Base-by-base conservation (phyloP, 2,329 filamentous ascomycete species). In the Aspergillus niger region DNA sequence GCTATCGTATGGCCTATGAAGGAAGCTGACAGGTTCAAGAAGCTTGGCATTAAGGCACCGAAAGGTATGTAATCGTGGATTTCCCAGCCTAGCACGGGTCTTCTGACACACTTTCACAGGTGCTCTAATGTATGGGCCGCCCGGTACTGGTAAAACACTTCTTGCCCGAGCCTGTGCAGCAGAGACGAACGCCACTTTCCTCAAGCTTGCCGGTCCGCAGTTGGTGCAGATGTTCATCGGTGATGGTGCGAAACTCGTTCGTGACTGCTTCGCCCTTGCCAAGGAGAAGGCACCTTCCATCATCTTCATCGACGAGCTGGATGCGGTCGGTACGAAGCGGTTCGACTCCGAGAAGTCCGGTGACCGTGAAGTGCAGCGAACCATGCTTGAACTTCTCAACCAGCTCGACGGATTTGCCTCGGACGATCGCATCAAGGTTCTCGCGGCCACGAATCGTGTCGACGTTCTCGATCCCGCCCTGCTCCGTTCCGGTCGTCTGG, bases 1-100 rank as follows among this genome's bases (percentile, higher is more conserved):
- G 95, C 95, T 58, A 95, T 99, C 53, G 95, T 99, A 30, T 98
- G 94, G 94, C 95, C 95, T 2, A 99, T 99, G 95, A 98, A 98
- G 85, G 94, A 99, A 81, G 93, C 95, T 1, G 96, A 99, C 70
- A 87, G 94, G 20, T 99, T 99, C 83, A 98, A 97, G 86, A 98
- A 97, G 85, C 97, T 99, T 72, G 95, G 95, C 69, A 99, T 99
- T 84, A 99, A 99, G 82, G 94, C 95, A 43, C 95, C 95, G 13
- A 99, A 99, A 82, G 95, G 95, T 97, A 86, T 63, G 80, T 70
- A 58, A 38, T 54, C 30, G 52, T 38, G 39, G 61, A 26, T 13
- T 4, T 17, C 13, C 24, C 39, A 15, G 22, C n/a, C n/a, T 47
- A 17, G 17, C n/a, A 15, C 32, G 41, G 41, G 8, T 10, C 6